A percentile compares a stretch with the other conserved stretches of the same genome.
These are phyloP conservation scores for Boletus patriciae DNA, from an alignment of 768 basidiomycete genomes.

Conservation along the genomic window DNA sequence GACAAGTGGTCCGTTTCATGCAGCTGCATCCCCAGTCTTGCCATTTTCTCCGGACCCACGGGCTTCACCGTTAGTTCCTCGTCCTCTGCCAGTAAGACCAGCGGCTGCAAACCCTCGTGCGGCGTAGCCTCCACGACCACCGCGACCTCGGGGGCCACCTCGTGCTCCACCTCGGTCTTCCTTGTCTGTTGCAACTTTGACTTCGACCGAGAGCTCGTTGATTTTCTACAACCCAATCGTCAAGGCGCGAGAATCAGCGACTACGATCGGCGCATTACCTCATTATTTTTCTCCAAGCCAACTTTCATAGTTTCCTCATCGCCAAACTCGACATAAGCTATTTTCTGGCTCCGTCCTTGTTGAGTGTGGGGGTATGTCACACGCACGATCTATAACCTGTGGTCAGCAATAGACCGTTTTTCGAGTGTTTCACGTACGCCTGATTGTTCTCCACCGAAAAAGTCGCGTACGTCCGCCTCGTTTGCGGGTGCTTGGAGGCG, in stretches of 20 bases:
- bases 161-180: constrained; percentile 43
- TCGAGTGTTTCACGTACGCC: constrained; percentile 50
- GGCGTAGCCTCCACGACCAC: constrained; percentile 51
- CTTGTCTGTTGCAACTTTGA: constrained; percentile 69
- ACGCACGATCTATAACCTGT: constrained; percentile 55
- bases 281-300: constrained; percentile 71
- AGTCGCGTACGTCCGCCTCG: constrained; percentile 70
- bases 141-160: constrained; percentile 55
- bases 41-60: constrained; percentile 31
- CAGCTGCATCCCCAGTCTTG: constrained; percentile 23
- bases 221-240: constrained; percentile 52
- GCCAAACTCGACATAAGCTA: constrained; percentile 88
- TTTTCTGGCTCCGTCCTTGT: constrained; percentile 50
- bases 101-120: constrained; percentile 67
- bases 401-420: not conserved
- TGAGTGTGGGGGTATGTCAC: constrained; percentile 56
- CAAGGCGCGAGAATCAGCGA: constrained; percentile 1
- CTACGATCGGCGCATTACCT: constrained; percentile 44
- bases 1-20: constrained; percentile 23
- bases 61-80: constrained; percentile 31
- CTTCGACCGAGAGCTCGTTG: constrained; percentile 62
- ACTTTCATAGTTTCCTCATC: constrained; percentile 84
- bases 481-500: constrained; percentile 53
- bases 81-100: constrained; percentile 50
- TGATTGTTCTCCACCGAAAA: constrained; percentile 68